phyloP scores from a whole-genome alignment of 1,284 basidiomycete species.

The Ceratobasidium sp. region DNA sequence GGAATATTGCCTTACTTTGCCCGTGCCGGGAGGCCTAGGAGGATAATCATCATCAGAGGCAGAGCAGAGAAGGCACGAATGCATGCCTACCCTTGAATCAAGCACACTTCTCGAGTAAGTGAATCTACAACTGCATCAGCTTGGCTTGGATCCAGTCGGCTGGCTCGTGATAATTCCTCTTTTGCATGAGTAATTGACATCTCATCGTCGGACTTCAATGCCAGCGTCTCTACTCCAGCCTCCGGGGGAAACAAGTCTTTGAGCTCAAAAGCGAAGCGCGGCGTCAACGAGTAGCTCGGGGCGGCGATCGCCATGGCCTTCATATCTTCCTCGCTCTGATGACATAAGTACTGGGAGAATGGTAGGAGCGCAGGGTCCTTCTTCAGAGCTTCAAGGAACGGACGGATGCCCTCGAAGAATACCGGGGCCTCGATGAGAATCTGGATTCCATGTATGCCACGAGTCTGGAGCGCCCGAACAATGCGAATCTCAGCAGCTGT shows the following conservation, averaged over 20 bases:
- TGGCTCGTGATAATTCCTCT: slow-evolving; percentile 52
- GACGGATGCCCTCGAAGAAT: slow-evolving; percentile 65
- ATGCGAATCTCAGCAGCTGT: slow-evolving; percentile 55
- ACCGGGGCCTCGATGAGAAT: slow-evolving; percentile 63
- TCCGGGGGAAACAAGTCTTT: slow-evolving; percentile 50
- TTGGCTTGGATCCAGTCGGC: slow-evolving; percentile 68
- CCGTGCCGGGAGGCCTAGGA: slow-evolving; percentile 72
- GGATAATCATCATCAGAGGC: not conserved
- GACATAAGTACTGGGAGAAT: slow-evolving; percentile 59
- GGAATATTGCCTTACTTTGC: slow-evolving; percentile 62
- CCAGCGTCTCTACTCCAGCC: slow-evolving; percentile 43
- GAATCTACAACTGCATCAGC: slow-evolving; percentile 71
- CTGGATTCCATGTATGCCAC: slow-evolving; percentile 39
- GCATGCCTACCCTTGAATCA: slow-evolving; percentile 74
- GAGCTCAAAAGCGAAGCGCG: slow-evolving; percentile 60
- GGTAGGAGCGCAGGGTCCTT: slow-evolving; percentile 61
- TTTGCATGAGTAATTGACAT: slow-evolving; percentile 54
- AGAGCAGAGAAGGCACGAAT: too few species aligned
- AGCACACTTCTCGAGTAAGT: slow-evolving; percentile 60
- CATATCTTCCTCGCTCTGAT: slow-evolving; percentile 49
- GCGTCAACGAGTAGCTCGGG: slow-evolving; percentile 57
- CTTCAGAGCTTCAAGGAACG: slow-evolving; percentile 63
- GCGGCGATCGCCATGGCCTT: slow-evolving; percentile 52
- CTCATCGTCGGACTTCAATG: slow-evolving; percentile 49
- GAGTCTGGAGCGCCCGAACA: slow-evolving; percentile 51